Base-by-base conservation (phyloP, 352 stramenopile species). In the Phytophthora pluvialis region DNA sequence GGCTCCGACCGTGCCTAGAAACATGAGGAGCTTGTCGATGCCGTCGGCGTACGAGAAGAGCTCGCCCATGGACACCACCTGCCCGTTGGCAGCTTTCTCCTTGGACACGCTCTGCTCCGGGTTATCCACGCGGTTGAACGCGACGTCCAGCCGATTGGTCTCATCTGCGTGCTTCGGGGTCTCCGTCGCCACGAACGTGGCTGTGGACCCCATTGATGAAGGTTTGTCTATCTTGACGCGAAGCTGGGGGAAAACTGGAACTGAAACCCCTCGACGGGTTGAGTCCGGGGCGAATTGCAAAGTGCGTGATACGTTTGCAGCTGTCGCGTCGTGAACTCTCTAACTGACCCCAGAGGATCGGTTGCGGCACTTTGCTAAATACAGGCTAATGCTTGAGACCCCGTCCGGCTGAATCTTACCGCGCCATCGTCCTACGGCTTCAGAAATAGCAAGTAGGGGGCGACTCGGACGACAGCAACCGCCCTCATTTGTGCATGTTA, bases 21-120 rank as follows among this genome's bases (percentile, higher is more conserved):
- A 45, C 77, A 94, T 92, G 6, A 94, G 65, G 28, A 82, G 28
- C 50, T 75, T 73, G 56, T 94, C 83, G 4, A 67, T 72, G 0
- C 31, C 15, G 52, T 94, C 81, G 3, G 85, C 80, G 56, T 82
- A 90, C 7, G 64, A 75, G 60, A 90, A 85, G 40, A 91, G 68
- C 48, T 81, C 40, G 0, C 31, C 7, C 32, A 89, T 64, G 1
- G 78, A 57, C 55, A 89, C 80, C 31, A 88, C 38, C 51, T 78
- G 66, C 7, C 75, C 77, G 29, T 84, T 40, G 0, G 18, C 52
- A 15, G 21, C 9, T 28, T 72, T 61, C 15, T 72, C 66, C 56
- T 68, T 72, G 31, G 28, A 57, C 10, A 15, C 2, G 0, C 45
- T 56, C 15, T 45, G 16, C 21, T 70, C 28, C 5, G 60, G 45